Base-by-base conservation (phyloP, 2,329 filamentous ascomycete genomes). In the Paramyrothecium sp. region DNA sequence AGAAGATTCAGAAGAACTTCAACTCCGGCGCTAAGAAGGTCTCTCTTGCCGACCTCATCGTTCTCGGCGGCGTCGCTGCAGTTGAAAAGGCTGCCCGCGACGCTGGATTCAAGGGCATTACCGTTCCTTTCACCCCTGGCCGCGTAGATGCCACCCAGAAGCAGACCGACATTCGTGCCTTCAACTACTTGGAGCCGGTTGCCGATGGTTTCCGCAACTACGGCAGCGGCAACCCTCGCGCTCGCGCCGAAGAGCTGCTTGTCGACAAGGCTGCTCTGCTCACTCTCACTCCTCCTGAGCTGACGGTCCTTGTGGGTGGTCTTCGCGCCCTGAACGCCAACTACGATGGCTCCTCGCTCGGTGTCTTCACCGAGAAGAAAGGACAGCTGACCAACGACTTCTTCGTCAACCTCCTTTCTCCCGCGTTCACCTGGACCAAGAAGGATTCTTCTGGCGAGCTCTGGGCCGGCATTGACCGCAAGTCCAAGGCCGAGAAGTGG, bases 131-230 rank as follows among this genome's bases (percentile, higher is more conserved):
- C 78, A 83, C 82, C 1, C 86, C 89, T 3, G 90, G 90, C 60
- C 89, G 90, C 56, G 84, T 77, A 38, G 90, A 93, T 64, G 89
- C 90, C 23, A 80, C 85, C 0, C 82, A 89, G 71, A 87, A 90
- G 68, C 81, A 91, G 74, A 92, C 90, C 7, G 89, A 93, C 56
- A 75, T 81, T 20, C 68, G 82, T 62, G 86, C 87, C 1, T 86
- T 90, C 68, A 70, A 70, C 58, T 80, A 88, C 74, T 82, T 93
- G 26, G 83, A 91, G 78, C 89, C 90, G 1, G 63, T 77, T 30
- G 82, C 81, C n/a, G 90, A 93, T 61, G 89, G 88, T 7, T 92
- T 93, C 89, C 88, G 89, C 69, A 92, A 90, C 82, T 92, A 89
- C 69, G 89, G 89, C 67, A 78, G 82, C 62, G 83, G 83, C 2